These are phyloP conservation scores for Alopecurus myosuroides DNA, from an alignment of 176 grass and related monocot species.

Conservation along the genomic window DNA sequence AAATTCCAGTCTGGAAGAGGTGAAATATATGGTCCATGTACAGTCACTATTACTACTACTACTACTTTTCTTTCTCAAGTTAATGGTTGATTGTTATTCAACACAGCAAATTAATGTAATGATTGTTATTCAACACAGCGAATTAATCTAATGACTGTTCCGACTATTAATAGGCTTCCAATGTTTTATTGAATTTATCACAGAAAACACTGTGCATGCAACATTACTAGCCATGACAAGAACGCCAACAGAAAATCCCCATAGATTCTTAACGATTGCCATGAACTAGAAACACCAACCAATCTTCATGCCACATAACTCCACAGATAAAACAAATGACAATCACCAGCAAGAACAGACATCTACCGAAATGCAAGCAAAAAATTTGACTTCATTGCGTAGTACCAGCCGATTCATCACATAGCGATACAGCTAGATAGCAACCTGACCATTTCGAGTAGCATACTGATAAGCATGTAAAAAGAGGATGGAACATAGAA, in stretches of 20 bases:
- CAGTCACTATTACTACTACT: not conserved
- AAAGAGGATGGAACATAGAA: not conserved
- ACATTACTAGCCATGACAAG: not conserved
- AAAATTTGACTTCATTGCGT: constrained; percentile 28
- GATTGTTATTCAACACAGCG: not conserved
- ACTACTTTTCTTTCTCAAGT: not conserved
- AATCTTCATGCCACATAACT: not conserved
- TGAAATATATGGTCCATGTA: not conserved
- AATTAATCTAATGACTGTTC: not conserved
- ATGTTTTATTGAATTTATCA: not conserved
- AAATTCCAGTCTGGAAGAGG: not conserved
- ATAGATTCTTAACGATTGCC: not conserved
- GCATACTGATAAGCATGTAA: not conserved
- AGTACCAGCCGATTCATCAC: constrained; percentile 20
- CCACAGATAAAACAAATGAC: not conserved
- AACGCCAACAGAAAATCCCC: not conserved
- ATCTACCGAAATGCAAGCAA: not conserved
- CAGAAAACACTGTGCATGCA: not conserved
- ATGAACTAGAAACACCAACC: not conserved
- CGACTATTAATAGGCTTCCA: not conserved
- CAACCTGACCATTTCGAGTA: constrained; percentile 21
- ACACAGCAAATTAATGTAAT: not conserved
- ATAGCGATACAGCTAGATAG: constrained; percentile 17
- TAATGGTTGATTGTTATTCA: not conserved
- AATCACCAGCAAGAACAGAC: not conserved